Evolutionary conservation across 495 filamentous ascomycete genomes (phyloP).

Genomic region (Penicillium psychrofluorescens): DNA sequence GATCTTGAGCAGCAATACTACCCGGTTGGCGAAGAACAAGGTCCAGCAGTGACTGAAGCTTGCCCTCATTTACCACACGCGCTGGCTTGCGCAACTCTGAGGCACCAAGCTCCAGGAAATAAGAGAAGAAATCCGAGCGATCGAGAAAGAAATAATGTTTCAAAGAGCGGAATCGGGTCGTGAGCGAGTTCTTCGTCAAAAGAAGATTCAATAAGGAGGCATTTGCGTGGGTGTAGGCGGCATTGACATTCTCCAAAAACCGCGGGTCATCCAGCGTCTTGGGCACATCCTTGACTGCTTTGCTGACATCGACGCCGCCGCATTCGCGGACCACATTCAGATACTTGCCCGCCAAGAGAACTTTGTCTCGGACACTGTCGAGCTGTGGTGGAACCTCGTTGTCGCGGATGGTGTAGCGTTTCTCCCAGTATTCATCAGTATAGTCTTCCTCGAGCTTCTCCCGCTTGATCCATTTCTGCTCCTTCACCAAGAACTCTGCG

Average conservation of each 20-base stretch:
- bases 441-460: conserved; percentile 93
- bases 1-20: conserved; percentile 86
- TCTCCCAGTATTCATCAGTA: conserved; percentile 98
- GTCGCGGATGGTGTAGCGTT: conserved; percentile 88
- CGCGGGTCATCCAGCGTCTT: conserved; percentile 82
- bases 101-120: conserved; percentile 84
- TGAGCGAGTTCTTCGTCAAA: conserved; percentile 84
- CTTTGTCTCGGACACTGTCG: conserved; percentile 85
- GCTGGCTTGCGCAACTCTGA: conserved; percentile 86
- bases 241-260: conserved; percentile 92
- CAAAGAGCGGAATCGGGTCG: conserved; percentile 74
- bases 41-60: conserved; percentile 89
- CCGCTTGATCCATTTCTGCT: conserved; percentile 89
- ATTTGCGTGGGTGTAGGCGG: conserved; percentile 91
- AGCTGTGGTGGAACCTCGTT: conserved; percentile 89
- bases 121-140: conserved; percentile 93
- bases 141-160: conserved; percentile 99
- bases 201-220: conserved; percentile 86
- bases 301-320: conserved; percentile 89
- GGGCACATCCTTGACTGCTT: conserved; percentile 80
- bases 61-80: conserved; percentile 79
- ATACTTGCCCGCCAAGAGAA: conserved; percentile 92
- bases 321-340: conserved; percentile 96
- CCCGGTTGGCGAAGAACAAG: conserved; percentile 91
- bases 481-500: conserved; percentile 87